Evolutionary conservation across 345 rosid genomes (phyloP).

Genomic region (Camelina hispida): DNA sequence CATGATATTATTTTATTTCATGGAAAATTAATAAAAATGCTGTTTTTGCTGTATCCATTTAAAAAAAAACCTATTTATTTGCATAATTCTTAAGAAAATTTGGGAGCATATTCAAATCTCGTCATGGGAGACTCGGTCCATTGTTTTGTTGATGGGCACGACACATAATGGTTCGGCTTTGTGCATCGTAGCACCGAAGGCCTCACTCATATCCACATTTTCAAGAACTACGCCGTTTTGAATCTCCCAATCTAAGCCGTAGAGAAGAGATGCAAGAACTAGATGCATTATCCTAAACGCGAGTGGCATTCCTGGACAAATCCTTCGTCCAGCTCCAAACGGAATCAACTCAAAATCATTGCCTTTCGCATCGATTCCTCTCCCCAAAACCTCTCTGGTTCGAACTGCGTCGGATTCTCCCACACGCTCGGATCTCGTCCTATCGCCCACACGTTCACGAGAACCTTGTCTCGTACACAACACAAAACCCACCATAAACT

Average conservation of each 20-base stretch:
- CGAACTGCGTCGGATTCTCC: slow-evolving; percentile 38
- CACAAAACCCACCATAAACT: neutral
- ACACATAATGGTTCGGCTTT: slow-evolving; percentile 39
- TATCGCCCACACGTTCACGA: slow-evolving; percentile 44
- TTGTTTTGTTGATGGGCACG: slow-evolving; percentile 21
- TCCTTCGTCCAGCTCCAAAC: slow-evolving; percentile 39
- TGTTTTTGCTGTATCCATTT: no score
- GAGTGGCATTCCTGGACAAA: slow-evolving; percentile 46
- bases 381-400: slow-evolving; percentile 39
- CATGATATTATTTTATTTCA: no score
- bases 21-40: no score
- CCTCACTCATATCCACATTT: slow-evolving; percentile 47
- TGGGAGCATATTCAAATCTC: no score
- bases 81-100: no score
- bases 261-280: slow-evolving; percentile 49
- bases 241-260: slow-evolving; percentile 50
- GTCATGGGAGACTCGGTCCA: no score
- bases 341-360: slow-evolving; percentile 39
- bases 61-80: no score
- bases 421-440: slow-evolving; percentile 46
- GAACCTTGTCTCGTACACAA: slow-evolving; percentile 24
- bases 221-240: slow-evolving; percentile 33
- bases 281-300: slow-evolving; percentile 49
- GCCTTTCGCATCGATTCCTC: slow-evolving; percentile 31
- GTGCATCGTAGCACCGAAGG: slow-evolving; percentile 34